These are phyloP conservation scores for Sanguinoderma infundibulare DNA, from an alignment of 1,284 basidiomycete genomes.

Conservation along the genomic window DNA sequence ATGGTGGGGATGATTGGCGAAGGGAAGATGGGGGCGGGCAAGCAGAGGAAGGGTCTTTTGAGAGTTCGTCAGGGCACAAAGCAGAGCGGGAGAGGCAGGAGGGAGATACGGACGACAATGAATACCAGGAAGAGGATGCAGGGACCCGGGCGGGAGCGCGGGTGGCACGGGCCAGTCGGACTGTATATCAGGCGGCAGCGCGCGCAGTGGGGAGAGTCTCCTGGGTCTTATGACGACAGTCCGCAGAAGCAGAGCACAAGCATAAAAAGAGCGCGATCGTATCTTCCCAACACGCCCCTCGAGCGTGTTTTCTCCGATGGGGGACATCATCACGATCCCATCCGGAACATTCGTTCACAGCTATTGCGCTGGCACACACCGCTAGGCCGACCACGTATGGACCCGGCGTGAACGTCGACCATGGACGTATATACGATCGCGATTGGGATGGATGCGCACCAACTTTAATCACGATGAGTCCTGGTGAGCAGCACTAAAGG, in stretches of 20 bases:
- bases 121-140: slow-evolving; percentile 9
- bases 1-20: background rate
- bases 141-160: slow-evolving; percentile 15
- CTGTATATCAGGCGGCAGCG: slow-evolving; percentile 17
- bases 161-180: slow-evolving; percentile 3
- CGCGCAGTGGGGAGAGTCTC: slow-evolving; percentile 13
- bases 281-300: slow-evolving; percentile 22
- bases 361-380: background rate
- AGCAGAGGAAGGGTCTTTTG: background rate
- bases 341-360: slow-evolving; percentile 19
- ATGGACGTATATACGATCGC: no score
- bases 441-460: background rate
- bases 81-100: slow-evolving; percentile 1
- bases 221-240: slow-evolving; percentile 38
- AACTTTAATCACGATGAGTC: background rate
- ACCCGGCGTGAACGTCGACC: background rate
- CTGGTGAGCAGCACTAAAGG: no score
- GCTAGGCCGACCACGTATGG: no score
- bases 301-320: slow-evolving; percentile 30
- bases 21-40: background rate
- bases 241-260: slow-evolving; percentile 9
- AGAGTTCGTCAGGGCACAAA: background rate
- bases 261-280: slow-evolving; percentile 25
- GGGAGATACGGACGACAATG: slow-evolving; percentile 12
- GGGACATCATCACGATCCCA: no score